Evolutionary conservation across 345 rosid species (phyloP).

Genomic region (Gossypium turneri): DNA sequence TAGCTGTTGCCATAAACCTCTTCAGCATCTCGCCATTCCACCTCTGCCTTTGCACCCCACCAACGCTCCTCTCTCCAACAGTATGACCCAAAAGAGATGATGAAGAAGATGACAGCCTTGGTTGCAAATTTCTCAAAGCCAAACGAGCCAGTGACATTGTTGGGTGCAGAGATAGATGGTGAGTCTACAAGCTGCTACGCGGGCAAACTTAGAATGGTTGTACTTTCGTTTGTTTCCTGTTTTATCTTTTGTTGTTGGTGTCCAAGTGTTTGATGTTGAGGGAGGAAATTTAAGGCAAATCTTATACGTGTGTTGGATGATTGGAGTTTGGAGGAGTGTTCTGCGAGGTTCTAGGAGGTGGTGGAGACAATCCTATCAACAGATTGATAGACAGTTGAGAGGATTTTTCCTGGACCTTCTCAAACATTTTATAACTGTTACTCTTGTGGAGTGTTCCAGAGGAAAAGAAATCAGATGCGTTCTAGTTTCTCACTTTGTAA

Average conservation of each 20-base stretch:
- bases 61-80: conserved; percentile 15
- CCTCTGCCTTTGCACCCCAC: conserved; percentile 7
- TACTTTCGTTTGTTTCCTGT: not conserved
- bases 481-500: not conserved
- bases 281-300: not conserved
- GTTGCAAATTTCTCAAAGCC: conserved; percentile 50
- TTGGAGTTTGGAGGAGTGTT: not conserved
- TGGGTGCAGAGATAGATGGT: not conserved
- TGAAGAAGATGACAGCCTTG: conserved; percentile 28
- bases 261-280: not conserved
- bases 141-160: conserved; percentile 63
- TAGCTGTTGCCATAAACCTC: conserved; percentile 39
- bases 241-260: not conserved
- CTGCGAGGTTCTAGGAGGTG: not conserved
- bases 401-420: not conserved
- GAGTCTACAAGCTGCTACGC: not conserved
- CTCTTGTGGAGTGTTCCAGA: not conserved
- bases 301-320: not conserved
- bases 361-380: not conserved
- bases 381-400: not conserved
- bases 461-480: not conserved
- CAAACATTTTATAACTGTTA: not conserved
- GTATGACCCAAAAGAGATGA: conserved; percentile 17
- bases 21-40: conserved; percentile 29
- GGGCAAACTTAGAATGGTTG: not conserved